phyloP scores from a whole-genome alignment of 1,284 basidiomycete genomes.

The Moniliophthora roreri region DNA sequence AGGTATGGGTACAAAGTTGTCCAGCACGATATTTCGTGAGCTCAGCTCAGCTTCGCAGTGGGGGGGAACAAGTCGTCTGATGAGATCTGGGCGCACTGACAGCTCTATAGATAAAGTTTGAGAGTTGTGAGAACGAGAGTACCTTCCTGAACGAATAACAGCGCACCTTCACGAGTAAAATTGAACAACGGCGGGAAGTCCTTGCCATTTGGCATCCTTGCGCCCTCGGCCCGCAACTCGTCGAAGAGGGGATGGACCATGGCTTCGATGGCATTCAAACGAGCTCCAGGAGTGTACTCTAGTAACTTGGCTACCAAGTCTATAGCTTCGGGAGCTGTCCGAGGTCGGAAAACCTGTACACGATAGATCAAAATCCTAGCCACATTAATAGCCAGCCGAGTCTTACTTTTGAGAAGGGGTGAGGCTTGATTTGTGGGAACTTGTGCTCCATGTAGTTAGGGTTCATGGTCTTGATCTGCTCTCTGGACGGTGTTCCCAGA shows the following conservation, averaged over 20 bases:
- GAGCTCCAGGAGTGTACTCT: conserved; percentile 95
- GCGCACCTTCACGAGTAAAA: conserved; percentile 92
- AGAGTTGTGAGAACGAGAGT: not conserved
- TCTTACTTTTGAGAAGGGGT: conserved; percentile 88
- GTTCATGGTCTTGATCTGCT: conserved; percentile 99
- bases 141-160: not conserved
- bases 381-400: not conserved
- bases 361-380: conserved; percentile 6
- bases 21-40: conserved; percentile 84
- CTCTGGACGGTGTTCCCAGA: conserved; percentile 94
- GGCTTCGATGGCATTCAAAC: conserved; percentile 90
- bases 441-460: conserved; percentile 99
- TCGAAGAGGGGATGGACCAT: conserved; percentile 98
- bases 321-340: conserved; percentile 95
- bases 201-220: conserved; percentile 95
- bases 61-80: conserved; percentile 86
- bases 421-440: conserved; percentile 99
- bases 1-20: conserved; percentile 94
- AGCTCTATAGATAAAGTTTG: conserved; percentile 62
- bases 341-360: conserved; percentile 92
- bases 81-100: conserved; percentile 93
- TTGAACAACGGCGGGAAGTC: conserved; percentile 94
- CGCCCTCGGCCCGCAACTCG: conserved; percentile 87
- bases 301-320: conserved; percentile 93
- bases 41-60: conserved; percentile 89